Base-by-base conservation (phyloP, 2,329 filamentous ascomycete genomes). In the Harringtonia aguacate region DNA sequence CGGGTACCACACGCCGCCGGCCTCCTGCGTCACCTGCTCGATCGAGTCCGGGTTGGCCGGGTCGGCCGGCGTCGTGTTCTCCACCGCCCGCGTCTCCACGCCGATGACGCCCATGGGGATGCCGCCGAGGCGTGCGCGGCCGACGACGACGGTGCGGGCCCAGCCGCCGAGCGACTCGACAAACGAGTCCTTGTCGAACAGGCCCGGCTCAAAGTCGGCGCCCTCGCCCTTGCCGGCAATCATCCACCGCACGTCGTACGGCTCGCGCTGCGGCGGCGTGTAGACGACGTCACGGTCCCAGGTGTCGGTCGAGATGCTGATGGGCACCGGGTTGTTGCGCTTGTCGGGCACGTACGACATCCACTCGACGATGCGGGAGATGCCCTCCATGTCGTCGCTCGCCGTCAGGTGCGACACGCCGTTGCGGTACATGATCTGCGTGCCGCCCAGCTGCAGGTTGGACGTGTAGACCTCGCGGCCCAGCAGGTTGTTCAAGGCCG, bases 361-460 rank as follows among this genome's bases (percentile, higher is more conserved):
- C 92, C 92, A 98, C 62, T 94, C 84, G 40, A 97, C 87, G 60
- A 98, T 97, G 75, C 94, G 94, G 58, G 86, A 88, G 20, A 98
- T 86, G 77, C 92, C 92, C 58, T 90, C 89, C 57, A 98, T 97
- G 69, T 98, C 92, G 59, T 98, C 90, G 55, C 84, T 85, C 58
- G 92, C 92, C 54, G 90, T 95, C 86, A 97, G 90, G 72, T 98
- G 92, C 20, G 92, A 97, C 35, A 98, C 92, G 79, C 92, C 92
- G 63, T 98, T 98, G 70, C 86, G 89, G 79, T 98, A 97, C 92
- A 98, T 98, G 76, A 98, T 98, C 68, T 98, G 92, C n/a, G 92
- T 98, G 56, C 92, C 92, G 80, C 92, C 92, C 52, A 98, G 86
- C 73, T 98, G 92, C 60, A 98, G 69, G 76, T 98, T 98, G 48